These are phyloP conservation scores for Lasiosphaeria miniovina DNA, from an alignment of 495 filamentous ascomycete species.

Conservation along the genomic window DNA sequence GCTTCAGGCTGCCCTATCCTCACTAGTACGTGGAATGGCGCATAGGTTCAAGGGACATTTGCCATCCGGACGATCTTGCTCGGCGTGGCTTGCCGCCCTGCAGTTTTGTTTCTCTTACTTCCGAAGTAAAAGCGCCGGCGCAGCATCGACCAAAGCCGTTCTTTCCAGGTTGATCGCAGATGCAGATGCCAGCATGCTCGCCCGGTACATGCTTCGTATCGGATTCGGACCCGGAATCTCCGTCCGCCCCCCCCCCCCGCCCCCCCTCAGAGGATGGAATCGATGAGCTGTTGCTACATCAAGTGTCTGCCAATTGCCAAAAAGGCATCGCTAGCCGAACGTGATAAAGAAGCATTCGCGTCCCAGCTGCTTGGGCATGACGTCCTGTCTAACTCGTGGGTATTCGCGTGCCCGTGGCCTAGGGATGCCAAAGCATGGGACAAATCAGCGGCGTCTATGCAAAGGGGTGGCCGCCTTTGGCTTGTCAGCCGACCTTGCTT, in stretches of 20 bases:
- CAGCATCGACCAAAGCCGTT: neutral
- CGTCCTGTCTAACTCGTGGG: neutral
- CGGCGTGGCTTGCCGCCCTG: neutral
- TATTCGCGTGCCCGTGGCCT: neutral
- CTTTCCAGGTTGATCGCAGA: conserved; percentile 3
- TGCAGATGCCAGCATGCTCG: neutral
- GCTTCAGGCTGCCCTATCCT: no score
- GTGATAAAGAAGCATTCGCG: neutral
- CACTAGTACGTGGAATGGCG: no score
- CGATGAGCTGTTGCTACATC: no score
- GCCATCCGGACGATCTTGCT: neutral
- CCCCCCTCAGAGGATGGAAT: no score
- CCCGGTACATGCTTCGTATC: neutral
- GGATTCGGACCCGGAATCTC: conserved; percentile 7
- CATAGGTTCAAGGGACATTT: neutral
- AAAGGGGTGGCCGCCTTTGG: conserved; percentile 13
- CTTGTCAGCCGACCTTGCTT: conserved; percentile 10
- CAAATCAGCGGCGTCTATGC: neutral
- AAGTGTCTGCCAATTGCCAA: neutral
- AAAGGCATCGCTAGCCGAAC: neutral
- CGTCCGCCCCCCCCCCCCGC: neutral
- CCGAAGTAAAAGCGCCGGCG: neutral
- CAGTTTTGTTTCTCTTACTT: neutral
- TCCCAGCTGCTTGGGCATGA: conserved; percentile 10
- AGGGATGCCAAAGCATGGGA: neutral